Percentiles rank a stretch among this genome's conserved stretches.
Conservation (phyloP, 768 basidiomycete genomes). For the Phaeotremella fagi region DNA sequence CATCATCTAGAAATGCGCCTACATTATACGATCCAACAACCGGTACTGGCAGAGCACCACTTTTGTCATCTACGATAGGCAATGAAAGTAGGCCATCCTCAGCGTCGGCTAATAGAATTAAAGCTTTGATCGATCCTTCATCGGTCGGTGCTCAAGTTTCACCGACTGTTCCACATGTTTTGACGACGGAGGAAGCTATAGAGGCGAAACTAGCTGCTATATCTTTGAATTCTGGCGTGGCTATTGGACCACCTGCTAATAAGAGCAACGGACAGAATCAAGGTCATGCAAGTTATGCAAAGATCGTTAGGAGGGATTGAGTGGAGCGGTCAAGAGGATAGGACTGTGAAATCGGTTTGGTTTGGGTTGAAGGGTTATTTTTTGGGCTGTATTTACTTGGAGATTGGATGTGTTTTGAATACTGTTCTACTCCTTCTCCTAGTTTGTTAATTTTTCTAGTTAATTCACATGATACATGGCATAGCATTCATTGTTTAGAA, state of each 20-base stretch:
- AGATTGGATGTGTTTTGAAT: too few relatives aligned
- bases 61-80: background rate
- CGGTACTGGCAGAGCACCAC: background rate
- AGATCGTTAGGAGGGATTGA: conserved; percentile 37
- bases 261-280: background rate
- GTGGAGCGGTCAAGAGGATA: background rate
- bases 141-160: background rate
- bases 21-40: conserved; percentile 30
- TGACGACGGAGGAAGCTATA: conserved; percentile 32
- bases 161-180: background rate
- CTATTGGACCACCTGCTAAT: conserved; percentile 30
- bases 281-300: conserved; percentile 26
- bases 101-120: conserved; percentile 10
- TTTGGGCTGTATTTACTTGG: too few relatives aligned
- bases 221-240: conserved; percentile 28
- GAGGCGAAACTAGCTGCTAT: conserved; percentile 39
- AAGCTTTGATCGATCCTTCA: background rate
- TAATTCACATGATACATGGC: background rate
- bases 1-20: conserved; percentile 1
- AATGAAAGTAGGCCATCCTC: conserved; percentile 11
- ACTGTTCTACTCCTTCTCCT: too few relatives aligned
- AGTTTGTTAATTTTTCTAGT: background rate
- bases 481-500: background rate
- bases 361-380: too few relatives aligned
- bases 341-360: background rate